phyloP scores from a whole-genome alignment of 2,329 filamentous ascomycete genomes.

The Aspergillus ustus region DNA sequence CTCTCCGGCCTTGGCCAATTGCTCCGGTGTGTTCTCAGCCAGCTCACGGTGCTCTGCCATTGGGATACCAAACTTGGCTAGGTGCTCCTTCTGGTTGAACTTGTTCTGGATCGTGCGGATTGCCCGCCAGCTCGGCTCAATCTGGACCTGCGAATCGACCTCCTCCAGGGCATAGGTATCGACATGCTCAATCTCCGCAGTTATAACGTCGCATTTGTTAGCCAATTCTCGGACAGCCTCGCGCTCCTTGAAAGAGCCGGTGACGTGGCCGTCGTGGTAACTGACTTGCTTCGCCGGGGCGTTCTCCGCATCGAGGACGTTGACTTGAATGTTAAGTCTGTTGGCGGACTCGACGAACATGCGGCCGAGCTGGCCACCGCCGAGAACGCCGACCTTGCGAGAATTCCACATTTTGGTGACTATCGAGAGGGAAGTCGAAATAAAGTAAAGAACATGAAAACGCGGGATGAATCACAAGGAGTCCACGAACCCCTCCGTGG shows the following conservation, averaged over 20 bases:
- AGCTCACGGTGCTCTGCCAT: conserved; percentile 74
- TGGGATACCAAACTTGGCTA: conserved; percentile 69
- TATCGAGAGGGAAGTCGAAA: neutral
- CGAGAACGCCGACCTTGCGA: conserved; percentile 57
- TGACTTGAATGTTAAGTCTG: conserved; percentile 75
- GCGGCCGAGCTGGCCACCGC: conserved; percentile 78
- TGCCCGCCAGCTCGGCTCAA: conserved; percentile 84
- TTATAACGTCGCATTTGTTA: conserved; percentile 75
- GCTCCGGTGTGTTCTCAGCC: conserved; percentile 61
- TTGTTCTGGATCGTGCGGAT: conserved; percentile 93
- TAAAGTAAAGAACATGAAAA: conserved; percentile 14
- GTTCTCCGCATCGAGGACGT: conserved; percentile 75
- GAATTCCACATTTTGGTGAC: conserved; percentile 43
- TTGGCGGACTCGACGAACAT: conserved; percentile 93
- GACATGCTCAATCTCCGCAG: conserved; percentile 94
- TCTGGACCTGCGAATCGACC: conserved; percentile 68
- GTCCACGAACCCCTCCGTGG: conserved; percentile 23
- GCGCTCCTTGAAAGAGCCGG: conserved; percentile 85
- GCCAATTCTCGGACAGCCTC: conserved; percentile 81
- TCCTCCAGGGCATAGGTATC: conserved; percentile 89
- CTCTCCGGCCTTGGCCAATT: conserved; percentile 66
- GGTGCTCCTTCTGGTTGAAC: conserved; percentile 83
- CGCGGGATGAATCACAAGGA: conserved; percentile 15
- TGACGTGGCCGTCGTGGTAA: conserved; percentile 72
- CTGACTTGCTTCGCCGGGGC: conserved; percentile 87